Base-by-base conservation (phyloP, 805 yeast species). In the Dipodascopsis uninucleata region DNA sequence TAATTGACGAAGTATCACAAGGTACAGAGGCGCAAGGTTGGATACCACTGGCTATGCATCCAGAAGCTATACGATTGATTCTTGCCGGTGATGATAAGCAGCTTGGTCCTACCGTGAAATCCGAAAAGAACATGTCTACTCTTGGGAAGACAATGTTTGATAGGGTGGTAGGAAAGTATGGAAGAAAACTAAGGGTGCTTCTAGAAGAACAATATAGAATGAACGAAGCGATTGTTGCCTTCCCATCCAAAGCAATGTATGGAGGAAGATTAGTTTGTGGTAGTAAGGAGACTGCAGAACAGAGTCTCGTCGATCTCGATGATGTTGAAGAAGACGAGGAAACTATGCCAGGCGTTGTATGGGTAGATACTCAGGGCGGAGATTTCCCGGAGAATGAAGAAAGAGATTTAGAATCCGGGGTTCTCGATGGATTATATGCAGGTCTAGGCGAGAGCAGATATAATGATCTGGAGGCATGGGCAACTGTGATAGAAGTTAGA, bases 321-420 rank as follows among this genome's bases (percentile, higher is more conserved):
- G 65, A 66, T 4, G 75, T 72, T 2, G 68, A 68, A 4, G 62
- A 61, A 2, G 72, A 70, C 36, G 88, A 81, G 21, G 80, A 76
- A 7, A 77, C 90, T 0, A 62, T 61, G 1, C 68, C 69, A 1
- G 77, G 81, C 1, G 60, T 82, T 0, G 68, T 87, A 1, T 89
- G 96, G 96, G 81, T 82, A 53, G 97, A 93, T 58, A 93, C 97
- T 0, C 93, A 87, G 65, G 96, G 96, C 14, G 95, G 87, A 5
- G 84, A 81, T 28, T 88, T 72, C 58, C 78, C 77, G 0, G 97
- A 89, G 59, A 68, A 69, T 45, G 70, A 72, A 14, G 71, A 68
- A 10, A 63, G 63, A 4, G 66, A 64, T 1, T 51, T 41, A 31
- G 53, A 52, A 14, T 50, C 45, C 16, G 7, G n/a, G 23, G 44